A percentile compares a stretch with the other conserved stretches of the same genome.
phyloP scores from a whole-genome alignment of 768 basidiomycete genomes.

The Austroboletus eburneus region DNA sequence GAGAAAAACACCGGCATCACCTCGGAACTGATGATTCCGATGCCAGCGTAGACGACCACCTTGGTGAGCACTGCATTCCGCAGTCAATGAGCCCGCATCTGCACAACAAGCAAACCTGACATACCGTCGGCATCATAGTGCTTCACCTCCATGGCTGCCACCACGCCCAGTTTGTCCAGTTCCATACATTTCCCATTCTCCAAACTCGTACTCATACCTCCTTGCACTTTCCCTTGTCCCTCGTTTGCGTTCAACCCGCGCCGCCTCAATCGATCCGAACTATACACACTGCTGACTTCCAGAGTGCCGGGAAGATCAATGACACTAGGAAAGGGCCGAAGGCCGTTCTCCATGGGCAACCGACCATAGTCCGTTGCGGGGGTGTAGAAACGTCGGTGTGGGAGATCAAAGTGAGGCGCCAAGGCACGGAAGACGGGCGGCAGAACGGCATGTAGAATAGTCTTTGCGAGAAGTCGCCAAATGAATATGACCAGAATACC shows the following conservation, averaged over 20 bases:
- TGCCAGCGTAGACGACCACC: slow-evolving; percentile 86
- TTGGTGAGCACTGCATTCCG: slow-evolving; percentile 69
- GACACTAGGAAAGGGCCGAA: slow-evolving; percentile 79
- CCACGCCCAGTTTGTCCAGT: too few species aligned
- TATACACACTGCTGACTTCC: slow-evolving; percentile 41
- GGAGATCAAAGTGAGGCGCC: slow-evolving; percentile 64
- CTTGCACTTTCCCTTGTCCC: slow-evolving; percentile 2
- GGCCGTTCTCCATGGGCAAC: slow-evolving; percentile 53
- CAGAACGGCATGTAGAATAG: slow-evolving; percentile 63
- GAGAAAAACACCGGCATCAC: slow-evolving; percentile 66
- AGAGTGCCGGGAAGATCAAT: slow-evolving; percentile 64
- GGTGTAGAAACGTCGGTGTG: slow-evolving; percentile 83
- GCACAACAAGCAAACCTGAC: slow-evolving; percentile 20
- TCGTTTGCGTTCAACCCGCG: slow-evolving; percentile 12
- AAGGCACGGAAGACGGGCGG: slow-evolving; percentile 82
- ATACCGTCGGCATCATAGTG: slow-evolving; percentile 86
- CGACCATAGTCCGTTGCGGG: slow-evolving; percentile 84
- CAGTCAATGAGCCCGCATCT: too few species aligned
- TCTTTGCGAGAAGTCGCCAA: slow-evolving; percentile 88
- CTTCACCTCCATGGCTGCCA: slow-evolving; percentile 49
- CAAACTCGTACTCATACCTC: too few species aligned
- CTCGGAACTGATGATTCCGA: slow-evolving; percentile 64
- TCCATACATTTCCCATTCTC: too few species aligned
- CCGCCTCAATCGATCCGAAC: slow-evolving; percentile 31
- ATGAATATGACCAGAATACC: slow-evolving; percentile 77